Conservation (phyloP, 2,329 filamentous ascomycete genomes). For the Fusarium sp. region DNA sequence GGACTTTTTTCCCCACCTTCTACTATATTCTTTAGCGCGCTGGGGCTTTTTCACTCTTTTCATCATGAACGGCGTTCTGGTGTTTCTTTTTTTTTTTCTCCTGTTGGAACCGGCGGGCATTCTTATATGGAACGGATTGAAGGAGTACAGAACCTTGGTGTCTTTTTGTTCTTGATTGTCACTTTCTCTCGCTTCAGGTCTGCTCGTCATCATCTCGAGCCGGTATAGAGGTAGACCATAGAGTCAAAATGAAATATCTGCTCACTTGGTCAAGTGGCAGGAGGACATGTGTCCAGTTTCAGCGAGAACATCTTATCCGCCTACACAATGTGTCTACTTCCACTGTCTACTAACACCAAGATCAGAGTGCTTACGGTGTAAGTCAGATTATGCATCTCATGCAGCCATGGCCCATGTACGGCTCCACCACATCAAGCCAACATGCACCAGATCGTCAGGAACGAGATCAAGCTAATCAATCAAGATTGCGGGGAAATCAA, state of each 20-base stretch:
- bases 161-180: constrained; percentile 18
- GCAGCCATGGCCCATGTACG: background rate
- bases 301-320: background rate
- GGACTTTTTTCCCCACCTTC: constrained; percentile 10
- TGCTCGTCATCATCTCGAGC: constrained; percentile 8
- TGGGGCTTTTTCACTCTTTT: constrained; percentile 34
- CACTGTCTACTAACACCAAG: no score
- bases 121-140: constrained; percentile 36
- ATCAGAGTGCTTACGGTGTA: background rate
- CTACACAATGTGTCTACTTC: background rate
- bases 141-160: constrained; percentile 41
- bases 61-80: constrained; percentile 47
- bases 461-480: constrained; percentile 29
- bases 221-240: constrained; percentile 34
- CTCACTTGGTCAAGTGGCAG: background rate
- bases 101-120: constrained; percentile 22
- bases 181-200: constrained; percentile 12
- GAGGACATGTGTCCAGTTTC: constrained; percentile 2
- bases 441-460: constrained; percentile 29
- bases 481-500: constrained; percentile 19
- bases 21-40: constrained; percentile 36
- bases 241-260: constrained; percentile 16
- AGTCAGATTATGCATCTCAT: constrained; percentile 3
- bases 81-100: constrained; percentile 33
- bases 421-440: constrained; percentile 15